Base-by-base conservation (phyloP, 768 basidiomycete genomes). In the Suillus subaureus region DNA sequence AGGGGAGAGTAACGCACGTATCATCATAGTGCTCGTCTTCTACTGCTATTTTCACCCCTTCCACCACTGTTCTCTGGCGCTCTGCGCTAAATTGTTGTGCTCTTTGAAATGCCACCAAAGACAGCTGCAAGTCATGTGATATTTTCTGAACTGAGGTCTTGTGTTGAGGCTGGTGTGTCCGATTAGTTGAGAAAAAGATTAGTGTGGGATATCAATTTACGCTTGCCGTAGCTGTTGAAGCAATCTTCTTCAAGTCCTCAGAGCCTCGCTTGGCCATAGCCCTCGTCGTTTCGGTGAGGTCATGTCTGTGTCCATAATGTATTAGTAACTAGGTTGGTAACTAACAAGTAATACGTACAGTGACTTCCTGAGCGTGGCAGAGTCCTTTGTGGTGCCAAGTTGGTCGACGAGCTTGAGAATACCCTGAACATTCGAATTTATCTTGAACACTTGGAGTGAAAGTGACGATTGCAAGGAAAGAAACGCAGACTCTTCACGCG, bases 391-490 rank as follows among this genome's bases (percentile, higher is more conserved):
- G 0, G 91, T 94, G 5, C 97, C 97, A 1, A 99, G 85, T 76
- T 96, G 93, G 73, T 99, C 96, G n/a, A 99, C 94, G n/a, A 96
- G 84, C 78, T 93, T 94, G 71, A 94, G 78, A 58, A 99, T 96
- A 18, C 93, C 97, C 73, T 97, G 94, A 3, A 98, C 95, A 78
- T 99, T 99, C 65, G 93, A 87, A 72, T 97, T 96, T 82, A 99
- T 95, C 86, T 99, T 99, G 90, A 99, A 98, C 65, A 97, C 94
- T 76, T 99, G 96, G 7, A 99, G 84, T 1, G 91, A 91, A 66
- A 95, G 78, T 16, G 93, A 93, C 4, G 86, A 88, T 73, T 95
- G 94, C 18, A 96, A 80, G 39, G 81, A 83, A 12, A 84, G 79
- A 76, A 97, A 98, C 4, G 89, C 83, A 8, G 87, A 84, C 77